Conservation (phyloP, 345 rosid species). For the Melastoma malabathricum region DNA sequence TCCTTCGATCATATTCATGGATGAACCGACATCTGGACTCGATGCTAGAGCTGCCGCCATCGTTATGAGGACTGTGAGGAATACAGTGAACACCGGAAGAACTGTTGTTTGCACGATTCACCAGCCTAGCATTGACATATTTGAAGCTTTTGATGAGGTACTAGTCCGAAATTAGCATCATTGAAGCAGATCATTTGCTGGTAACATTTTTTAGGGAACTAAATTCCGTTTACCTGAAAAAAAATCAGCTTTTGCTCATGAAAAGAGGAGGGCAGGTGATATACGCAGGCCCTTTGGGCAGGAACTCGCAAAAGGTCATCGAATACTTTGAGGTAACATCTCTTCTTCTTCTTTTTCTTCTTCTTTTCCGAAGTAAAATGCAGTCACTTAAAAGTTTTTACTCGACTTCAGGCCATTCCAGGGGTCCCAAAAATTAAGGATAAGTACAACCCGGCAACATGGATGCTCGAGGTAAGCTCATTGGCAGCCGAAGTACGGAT, state of each 20-base stretch:
- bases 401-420: conserved; percentile 29
- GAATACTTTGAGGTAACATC: conserved; percentile 87
- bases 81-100: too few species aligned
- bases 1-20: too few species aligned
- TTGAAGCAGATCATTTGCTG: too few species aligned
- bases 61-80: conserved; percentile 89
- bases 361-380: too few species aligned
- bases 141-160: conserved; percentile 77
- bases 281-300: conserved; percentile 63
- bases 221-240: too few species aligned
- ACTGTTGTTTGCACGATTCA: too few species aligned
- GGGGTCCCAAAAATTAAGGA: conserved; percentile 56
- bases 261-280: conserved; percentile 91
- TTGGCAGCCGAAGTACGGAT: conserved; percentile 50
- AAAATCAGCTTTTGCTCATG: conserved; percentile 50
- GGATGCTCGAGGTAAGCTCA: conserved; percentile 96
- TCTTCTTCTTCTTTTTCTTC: too few species aligned
- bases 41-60: conserved; percentile 89
- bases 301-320: conserved; percentile 49
- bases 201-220: too few species aligned
- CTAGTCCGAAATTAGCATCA: too few species aligned
- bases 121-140: conserved; percentile 75
- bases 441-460: conserved; percentile 73
- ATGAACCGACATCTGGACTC: conserved; percentile 87
- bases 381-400: too few species aligned